Conservation (phyloP, 2,329 filamentous ascomycete genomes). For the Endothia cerciana region DNA sequence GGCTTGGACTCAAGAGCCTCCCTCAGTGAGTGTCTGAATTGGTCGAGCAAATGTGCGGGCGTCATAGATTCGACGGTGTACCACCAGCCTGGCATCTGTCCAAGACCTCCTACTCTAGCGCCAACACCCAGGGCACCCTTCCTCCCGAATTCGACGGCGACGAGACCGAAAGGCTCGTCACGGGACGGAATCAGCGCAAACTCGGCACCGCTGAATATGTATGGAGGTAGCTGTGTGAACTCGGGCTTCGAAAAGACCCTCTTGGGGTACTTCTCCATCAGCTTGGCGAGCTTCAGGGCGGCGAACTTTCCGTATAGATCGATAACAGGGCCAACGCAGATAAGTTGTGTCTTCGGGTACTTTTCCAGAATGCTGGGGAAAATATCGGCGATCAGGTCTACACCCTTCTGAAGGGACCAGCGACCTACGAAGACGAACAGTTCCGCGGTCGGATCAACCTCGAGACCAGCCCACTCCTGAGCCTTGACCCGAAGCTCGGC, state of each 20-base stretch:
- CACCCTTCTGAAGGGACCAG: conserved; percentile 72
- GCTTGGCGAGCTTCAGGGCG: conserved; percentile 62
- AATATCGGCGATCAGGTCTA: conserved; percentile 69
- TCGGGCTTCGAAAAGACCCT: conserved; percentile 69
- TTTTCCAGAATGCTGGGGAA: conserved; percentile 64
- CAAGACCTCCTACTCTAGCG: conserved; percentile 65
- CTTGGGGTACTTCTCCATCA: conserved; percentile 68
- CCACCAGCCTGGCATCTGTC: conserved; percentile 73
- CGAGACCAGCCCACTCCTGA: conserved; percentile 70
- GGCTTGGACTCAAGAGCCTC: conserved; percentile 60
- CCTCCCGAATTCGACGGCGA: conserved; percentile 69
- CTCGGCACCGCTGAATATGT: conserved; percentile 69
- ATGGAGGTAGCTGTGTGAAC: conserved; percentile 68
- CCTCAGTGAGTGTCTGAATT: conserved; percentile 66
- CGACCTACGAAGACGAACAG: conserved; percentile 72
- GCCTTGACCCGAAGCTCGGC: conserved; percentile 61
- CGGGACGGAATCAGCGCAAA: conserved; percentile 71
- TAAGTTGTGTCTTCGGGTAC: conserved; percentile 61
- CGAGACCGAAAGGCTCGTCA: conserved; percentile 71
- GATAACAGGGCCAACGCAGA: conserved; percentile 66
- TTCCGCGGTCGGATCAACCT: conserved; percentile 64
- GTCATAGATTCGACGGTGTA: conserved; percentile 68
- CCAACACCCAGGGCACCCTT: conserved; percentile 70
- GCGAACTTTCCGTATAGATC: conserved; percentile 70
- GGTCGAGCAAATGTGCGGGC: conserved; percentile 63